Base-by-base conservation (phyloP, 139 green algal genomes). In the Raphidocelis subcapitata region DNA sequence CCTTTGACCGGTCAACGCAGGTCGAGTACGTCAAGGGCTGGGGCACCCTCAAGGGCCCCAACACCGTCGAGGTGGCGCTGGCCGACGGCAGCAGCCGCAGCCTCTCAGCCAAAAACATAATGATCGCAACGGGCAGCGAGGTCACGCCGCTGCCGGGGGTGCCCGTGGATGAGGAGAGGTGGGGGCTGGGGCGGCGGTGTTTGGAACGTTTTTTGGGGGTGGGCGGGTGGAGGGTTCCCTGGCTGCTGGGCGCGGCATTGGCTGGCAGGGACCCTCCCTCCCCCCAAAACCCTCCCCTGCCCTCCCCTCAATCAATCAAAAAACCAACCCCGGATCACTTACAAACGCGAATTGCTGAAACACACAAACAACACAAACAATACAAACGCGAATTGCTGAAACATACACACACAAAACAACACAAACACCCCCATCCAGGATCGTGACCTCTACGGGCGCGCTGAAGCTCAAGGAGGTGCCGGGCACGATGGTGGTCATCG, bases 371-470 rank as follows among this genome's bases (percentile, higher is more conserved):
- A n/a, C n/a, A n/a, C n/a, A n/a, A n/a, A n/a, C n/a, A n/a, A n/a
- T n/a, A n/a, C n/a, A n/a, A n/a, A n/a, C n/a, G n/a, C n/a, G n/a
- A n/a, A n/a, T n/a, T n/a, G n/a, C n/a, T n/a, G n/a, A n/a, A n/a
- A n/a, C n/a, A n/a, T n/a, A n/a, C n/a, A n/a, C n/a, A n/a, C n/a
- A n/a, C n/a, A n/a, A n/a, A n/a, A n/a, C n/a, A n/a, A n/a, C n/a
- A n/a, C n/a, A n/a, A n/a, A n/a, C n/a, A n/a, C n/a, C n/a, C n/a
- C n/a, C 5, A 24, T 73, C 52, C 82, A 94, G 88, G 57, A 93
- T 99, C 55, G 94, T 99, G 28, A 95, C 92, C 3, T 98, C 92
- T n/a, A 99, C 96, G 8, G 96, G 96, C 3, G 96, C 95, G 0
- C 86, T 99, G 4, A 78, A 70, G 1, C 86, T 99, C 36, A 90